These are phyloP conservation scores for Cercis canadensis DNA, from an alignment of 306 rosid species.

Conservation along the genomic window DNA sequence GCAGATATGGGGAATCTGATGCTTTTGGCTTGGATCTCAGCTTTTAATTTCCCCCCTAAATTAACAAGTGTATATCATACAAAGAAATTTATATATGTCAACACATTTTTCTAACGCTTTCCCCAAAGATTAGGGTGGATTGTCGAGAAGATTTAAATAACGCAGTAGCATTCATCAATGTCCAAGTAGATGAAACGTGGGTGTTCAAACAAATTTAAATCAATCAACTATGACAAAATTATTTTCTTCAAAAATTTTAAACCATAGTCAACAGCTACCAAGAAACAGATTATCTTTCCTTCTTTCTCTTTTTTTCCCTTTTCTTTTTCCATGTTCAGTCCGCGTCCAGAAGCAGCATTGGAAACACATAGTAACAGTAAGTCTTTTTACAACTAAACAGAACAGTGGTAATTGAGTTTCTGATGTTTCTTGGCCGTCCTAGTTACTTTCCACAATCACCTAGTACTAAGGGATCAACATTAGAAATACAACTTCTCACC, in stretches of 20 bases:
- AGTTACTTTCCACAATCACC: constrained; percentile 92
- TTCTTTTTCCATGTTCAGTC: constrained; percentile 16
- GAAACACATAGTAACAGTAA: constrained; percentile 48
- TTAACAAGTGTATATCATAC: no score
- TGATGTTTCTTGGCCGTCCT: constrained; percentile 78
- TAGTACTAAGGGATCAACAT: constrained; percentile 92
- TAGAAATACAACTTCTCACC: constrained; percentile 90
- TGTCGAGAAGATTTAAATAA: neutral
- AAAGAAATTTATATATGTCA: no score
- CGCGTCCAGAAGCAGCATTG: constrained; percentile 44
- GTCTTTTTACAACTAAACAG: constrained; percentile 74
- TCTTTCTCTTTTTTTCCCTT: neutral
- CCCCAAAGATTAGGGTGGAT: no score
- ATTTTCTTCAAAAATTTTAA: constrained; percentile 41
- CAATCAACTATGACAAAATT: constrained; percentile 33
- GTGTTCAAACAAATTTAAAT: no score
- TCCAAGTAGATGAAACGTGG: no score
- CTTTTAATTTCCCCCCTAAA: no score
- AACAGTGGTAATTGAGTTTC: constrained; percentile 63
- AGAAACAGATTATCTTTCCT: constrained; percentile 46
- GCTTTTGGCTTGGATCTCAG: no score
- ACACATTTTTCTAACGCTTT: no score
- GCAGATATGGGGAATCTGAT: no score
- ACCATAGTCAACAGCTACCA: constrained; percentile 54
- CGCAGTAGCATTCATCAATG: no score